Base-by-base conservation (phyloP, 495 filamentous ascomycete species). In the Podospora australis region DNA sequence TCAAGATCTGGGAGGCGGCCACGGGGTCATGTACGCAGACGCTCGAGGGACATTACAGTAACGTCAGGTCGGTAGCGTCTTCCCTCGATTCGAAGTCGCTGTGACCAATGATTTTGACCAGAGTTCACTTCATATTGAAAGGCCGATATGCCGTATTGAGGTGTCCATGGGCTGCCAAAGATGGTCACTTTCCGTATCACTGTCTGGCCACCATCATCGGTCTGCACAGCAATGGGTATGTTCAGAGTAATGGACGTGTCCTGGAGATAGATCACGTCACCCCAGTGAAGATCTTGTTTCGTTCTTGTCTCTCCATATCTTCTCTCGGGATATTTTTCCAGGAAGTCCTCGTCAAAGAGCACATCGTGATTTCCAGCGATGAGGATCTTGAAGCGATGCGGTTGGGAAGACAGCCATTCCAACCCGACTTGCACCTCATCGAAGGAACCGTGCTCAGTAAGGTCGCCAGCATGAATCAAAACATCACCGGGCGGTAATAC, bases 341-440 rank as follows among this genome's bases (percentile, higher is more conserved):
- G 39, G 13, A 50, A 50, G 8, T 28, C 23, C 22, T 50, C 48
- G 23, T 50, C 48, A 7, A 50, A 22, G 11, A 50, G 16, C 14
- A 50, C 48, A 28, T 44, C 48, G 23, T 50, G 48, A 20, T 50
- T 50, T n/a, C 48, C 48, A n/a, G 48, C 48, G 1, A 50, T 24
- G 14, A 50, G 40, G n/a, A 50, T 39, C 16, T 50, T 50, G 40
- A 43, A 43, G 4, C 4, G 40, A 34, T 50, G 48, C 6, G 48
- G 30, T n/a, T 50, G 48, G 1, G 48, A 50, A 4, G 48, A 50
- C 2, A 50, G 48, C 48, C 48, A 50, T 10, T 21, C 28, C 10
- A 50, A 16, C 24, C 48, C 48, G 3, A 40, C 48, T 10, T 50
- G 48, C 2, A 50, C 40, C 21, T 50, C 48, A 4, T 44, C 48